Conservation (phyloP, 345 rosid species). For the Camelina hispida region DNA sequence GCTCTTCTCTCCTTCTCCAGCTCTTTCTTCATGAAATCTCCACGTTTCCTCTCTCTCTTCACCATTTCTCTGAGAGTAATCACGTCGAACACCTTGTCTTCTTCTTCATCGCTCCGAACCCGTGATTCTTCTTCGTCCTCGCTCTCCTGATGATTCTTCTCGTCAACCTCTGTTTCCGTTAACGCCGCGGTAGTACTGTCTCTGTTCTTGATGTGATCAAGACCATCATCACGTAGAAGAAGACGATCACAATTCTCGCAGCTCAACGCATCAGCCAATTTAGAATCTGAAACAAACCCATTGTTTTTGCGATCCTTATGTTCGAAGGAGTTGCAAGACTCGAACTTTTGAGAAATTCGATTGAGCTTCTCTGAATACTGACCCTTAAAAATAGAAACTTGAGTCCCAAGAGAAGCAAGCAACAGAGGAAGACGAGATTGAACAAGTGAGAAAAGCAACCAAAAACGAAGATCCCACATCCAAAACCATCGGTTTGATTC, state of each 20-base stretch:
- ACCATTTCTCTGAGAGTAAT: constrained; percentile 61
- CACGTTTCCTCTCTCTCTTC: constrained; percentile 60
- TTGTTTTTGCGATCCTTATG: constrained; percentile 26
- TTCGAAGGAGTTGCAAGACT: constrained; percentile 27
- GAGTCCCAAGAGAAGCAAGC: constrained; percentile 48
- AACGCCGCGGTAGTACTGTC: constrained; percentile 11
- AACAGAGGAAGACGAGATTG: constrained; percentile 46
- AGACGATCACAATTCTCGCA: constrained; percentile 31
- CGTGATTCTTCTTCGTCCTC: constrained; percentile 37
- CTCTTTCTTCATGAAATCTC: constrained; percentile 51
- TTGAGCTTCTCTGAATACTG: too few relatives aligned
- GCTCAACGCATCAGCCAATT: background rate
- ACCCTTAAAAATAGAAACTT: constrained; percentile 46
- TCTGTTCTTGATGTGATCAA: constrained; percentile 30
- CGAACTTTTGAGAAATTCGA: constrained; percentile 23
- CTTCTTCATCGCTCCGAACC: constrained; percentile 47
- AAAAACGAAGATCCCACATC: constrained; percentile 50
- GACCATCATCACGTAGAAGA: constrained; percentile 21
- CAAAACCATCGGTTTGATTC: constrained; percentile 44
- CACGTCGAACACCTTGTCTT: constrained; percentile 63
- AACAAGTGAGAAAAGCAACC: constrained; percentile 50
- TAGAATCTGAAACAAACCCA: constrained; percentile 30
- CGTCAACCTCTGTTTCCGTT: constrained; percentile 33
- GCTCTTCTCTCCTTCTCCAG: constrained; percentile 81
- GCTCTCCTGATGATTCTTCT: background rate